These are phyloP conservation scores for Nannochloropsis salina DNA, from an alignment of 108 stramenopile genomes.

Conservation along the genomic window DNA sequence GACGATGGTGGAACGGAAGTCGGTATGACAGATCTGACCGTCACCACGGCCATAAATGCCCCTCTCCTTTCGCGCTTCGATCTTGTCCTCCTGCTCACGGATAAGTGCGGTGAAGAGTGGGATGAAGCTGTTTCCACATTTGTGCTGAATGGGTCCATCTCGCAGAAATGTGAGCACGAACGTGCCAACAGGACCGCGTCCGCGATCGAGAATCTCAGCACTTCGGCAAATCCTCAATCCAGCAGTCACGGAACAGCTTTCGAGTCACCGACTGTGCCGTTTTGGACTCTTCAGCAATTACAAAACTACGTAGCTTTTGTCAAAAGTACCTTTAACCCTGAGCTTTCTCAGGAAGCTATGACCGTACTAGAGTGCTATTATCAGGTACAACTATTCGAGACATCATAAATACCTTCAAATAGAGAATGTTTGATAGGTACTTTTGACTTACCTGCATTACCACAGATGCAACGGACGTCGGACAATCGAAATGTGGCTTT, in stretches of 20 bases:
- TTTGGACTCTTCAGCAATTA: not conserved
- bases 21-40: constrained; percentile 56
- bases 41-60: constrained; percentile 85
- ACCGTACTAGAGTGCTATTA: constrained; percentile 32
- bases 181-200: not conserved
- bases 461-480: constrained; percentile 55
- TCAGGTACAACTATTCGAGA: constrained; percentile 36
- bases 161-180: not conserved
- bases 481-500: constrained; percentile 48
- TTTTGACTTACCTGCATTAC: not conserved
- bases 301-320: not conserved
- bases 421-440: constrained; percentile 66
- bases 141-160: constrained; percentile 75
- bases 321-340: not conserved
- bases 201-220: not conserved
- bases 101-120: constrained; percentile 61
- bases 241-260: too few species aligned
- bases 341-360: not conserved
- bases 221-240: too few species aligned
- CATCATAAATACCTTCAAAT: constrained; percentile 50
- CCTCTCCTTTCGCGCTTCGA: constrained; percentile 96
- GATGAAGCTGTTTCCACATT: constrained; percentile 63
- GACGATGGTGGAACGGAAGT: constrained; percentile 50
- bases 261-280: not conserved
- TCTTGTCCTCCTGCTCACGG: constrained; percentile 79